Evolutionary conservation across 2,329 filamentous ascomycete species (phyloP).

Genomic region (Dothistroma septosporum): DNA sequence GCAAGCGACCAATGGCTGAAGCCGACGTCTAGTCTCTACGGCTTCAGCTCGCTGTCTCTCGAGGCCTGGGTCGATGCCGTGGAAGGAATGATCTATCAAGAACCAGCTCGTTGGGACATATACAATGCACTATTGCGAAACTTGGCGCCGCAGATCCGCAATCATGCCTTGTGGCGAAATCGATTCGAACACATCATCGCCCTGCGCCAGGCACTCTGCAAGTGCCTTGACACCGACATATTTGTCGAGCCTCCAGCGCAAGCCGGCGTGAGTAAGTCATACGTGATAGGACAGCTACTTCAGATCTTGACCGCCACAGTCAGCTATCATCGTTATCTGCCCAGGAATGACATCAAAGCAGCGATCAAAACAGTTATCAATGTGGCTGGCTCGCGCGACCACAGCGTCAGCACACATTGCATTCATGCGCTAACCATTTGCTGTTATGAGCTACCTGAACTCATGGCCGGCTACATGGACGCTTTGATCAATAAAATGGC

Average conservation of each 20-base stretch:
- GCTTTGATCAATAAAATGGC: slow-evolving; percentile 90
- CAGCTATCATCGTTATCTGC: slow-evolving; percentile 83
- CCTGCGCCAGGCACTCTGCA: slow-evolving; percentile 71
- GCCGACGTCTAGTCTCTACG: slow-evolving; percentile 11
- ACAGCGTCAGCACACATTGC: slow-evolving; percentile 78
- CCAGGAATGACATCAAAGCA: slow-evolving; percentile 84
- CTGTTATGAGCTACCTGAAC: slow-evolving; percentile 86
- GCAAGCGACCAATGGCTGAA: neutral
- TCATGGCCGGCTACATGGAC: slow-evolving; percentile 79
- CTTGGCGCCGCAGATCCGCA: slow-evolving; percentile 80
- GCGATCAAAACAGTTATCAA: slow-evolving; percentile 74
- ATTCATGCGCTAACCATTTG: slow-evolving; percentile 94
- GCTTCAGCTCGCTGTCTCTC: slow-evolving; percentile 16
- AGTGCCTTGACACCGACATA: slow-evolving; percentile 71
- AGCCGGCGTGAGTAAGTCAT: slow-evolving; percentile 78
- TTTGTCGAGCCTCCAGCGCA: slow-evolving; percentile 77
- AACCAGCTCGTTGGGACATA: slow-evolving; percentile 20
- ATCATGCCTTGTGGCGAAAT: slow-evolving; percentile 76
- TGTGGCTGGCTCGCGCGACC: slow-evolving; percentile 56
- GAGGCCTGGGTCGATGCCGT: slow-evolving; percentile 18
- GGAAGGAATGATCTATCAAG: slow-evolving; percentile 15
- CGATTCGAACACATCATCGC: slow-evolving; percentile 71
- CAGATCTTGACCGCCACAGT: slow-evolving; percentile 82
- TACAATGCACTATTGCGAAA: slow-evolving; percentile 88
- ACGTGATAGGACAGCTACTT: slow-evolving; percentile 84